Evolutionary conservation across 345 rosid genomes (phyloP).

Genomic region (Hibiscus trionum): DNA sequence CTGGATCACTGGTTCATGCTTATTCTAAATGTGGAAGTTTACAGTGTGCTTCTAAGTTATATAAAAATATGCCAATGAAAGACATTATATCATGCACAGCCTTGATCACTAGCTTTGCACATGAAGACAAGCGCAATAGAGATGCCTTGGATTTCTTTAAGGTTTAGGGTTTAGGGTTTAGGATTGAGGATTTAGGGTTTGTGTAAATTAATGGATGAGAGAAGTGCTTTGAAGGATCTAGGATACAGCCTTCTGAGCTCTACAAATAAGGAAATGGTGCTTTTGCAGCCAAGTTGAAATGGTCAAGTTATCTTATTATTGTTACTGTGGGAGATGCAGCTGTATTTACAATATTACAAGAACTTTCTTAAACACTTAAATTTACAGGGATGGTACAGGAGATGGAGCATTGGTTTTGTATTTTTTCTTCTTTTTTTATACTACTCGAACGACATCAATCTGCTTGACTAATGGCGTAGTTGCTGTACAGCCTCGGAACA

Average conservation of each 20-base stretch:
- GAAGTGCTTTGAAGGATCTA: slow-evolving; percentile 37
- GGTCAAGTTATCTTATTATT: background rate
- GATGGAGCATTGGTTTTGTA: background rate
- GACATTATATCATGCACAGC: background rate
- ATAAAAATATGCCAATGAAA: too few relatives aligned
- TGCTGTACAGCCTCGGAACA: background rate
- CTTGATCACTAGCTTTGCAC: background rate
- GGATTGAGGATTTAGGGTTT: slow-evolving; percentile 70
- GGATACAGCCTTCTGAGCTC: slow-evolving; percentile 53
- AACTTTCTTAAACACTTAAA: background rate
- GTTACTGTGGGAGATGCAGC: background rate
- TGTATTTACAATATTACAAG: background rate
- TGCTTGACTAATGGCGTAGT: background rate
- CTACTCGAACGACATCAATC: background rate
- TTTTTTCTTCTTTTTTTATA: background rate
- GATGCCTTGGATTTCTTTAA: background rate
- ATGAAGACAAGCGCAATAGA: background rate
- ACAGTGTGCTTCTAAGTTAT: too few relatives aligned
- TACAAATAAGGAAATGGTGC: slow-evolving; percentile 9
- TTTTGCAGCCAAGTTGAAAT: background rate
- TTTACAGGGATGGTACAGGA: background rate
- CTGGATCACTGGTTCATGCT: background rate
- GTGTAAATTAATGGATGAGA: slow-evolving; percentile 40
- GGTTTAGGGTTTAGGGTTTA: slow-evolving; percentile 59
- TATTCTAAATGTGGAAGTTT: too few relatives aligned